These are phyloP conservation scores for Lepidium africanum DNA, from an alignment of 345 rosid species.

Conservation along the genomic window DNA sequence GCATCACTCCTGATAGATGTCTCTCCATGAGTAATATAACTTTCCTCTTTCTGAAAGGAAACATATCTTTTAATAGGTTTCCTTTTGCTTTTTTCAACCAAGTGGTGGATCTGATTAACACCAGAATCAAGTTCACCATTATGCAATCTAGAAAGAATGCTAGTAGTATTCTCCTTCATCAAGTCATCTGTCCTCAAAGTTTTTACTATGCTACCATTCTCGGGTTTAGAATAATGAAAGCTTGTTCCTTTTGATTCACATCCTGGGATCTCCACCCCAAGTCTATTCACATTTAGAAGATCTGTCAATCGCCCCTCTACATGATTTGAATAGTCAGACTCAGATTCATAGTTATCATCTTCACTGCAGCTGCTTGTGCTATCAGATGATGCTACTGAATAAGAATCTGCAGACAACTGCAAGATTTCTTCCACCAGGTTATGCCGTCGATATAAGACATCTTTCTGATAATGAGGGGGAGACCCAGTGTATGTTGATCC, in stretches of 20 bases:
- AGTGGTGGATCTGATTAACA: constrained; percentile 31
- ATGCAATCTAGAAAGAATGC: constrained; percentile 17
- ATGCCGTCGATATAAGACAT: constrained; percentile 74
- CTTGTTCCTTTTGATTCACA: constrained; percentile 4
- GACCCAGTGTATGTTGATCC: constrained; percentile 54
- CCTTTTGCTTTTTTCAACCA: constrained; percentile 39
- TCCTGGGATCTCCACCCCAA: constrained; percentile 20
- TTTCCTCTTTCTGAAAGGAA: constrained; percentile 41
- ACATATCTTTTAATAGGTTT: constrained; percentile 52
- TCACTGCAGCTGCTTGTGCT: constrained; percentile 73
- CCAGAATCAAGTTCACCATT: constrained; percentile 27
- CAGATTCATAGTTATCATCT: constrained; percentile 40
- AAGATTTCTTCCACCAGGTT: constrained; percentile 83
- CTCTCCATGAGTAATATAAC: constrained; percentile 25
- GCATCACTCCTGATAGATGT: constrained; percentile 25
- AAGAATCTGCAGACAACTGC: constrained; percentile 87
- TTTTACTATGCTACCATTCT: constrained; percentile 24
- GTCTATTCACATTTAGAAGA: constrained; percentile 24
- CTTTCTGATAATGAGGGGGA: constrained; percentile 80
- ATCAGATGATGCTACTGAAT: constrained; percentile 68
- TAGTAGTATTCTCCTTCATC: constrained; percentile 11
- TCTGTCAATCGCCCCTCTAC: constrained; percentile 32
- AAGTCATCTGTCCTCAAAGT: constrained; percentile 13
- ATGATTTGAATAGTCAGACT: constrained; percentile 29
- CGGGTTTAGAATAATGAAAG: constrained; percentile 23